phyloP scores from a whole-genome alignment of 2,329 filamentous ascomycete genomes.

The Alternaria sp. region DNA sequence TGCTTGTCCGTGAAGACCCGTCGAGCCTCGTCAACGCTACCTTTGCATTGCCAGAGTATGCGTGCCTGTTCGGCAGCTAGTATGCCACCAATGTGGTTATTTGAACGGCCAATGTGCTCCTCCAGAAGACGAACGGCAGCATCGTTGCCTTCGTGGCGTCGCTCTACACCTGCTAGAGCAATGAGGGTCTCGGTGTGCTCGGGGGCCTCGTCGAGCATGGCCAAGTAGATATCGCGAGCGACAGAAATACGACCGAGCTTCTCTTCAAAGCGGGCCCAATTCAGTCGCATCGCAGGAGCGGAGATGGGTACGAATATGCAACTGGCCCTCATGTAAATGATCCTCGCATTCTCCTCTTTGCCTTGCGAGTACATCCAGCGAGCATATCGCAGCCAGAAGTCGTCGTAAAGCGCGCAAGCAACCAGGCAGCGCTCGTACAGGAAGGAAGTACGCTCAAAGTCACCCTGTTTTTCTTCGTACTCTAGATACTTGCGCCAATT shows the following conservation, averaged over 20 bases:
- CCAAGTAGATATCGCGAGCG: constrained; percentile 83
- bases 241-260: constrained; percentile 77
- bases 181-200: constrained; percentile 87
- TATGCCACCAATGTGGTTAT: constrained; percentile 82
- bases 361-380: constrained; percentile 82
- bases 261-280: constrained; percentile 96
- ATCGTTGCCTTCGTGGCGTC: constrained; percentile 82
- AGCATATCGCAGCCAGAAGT: constrained; percentile 97
- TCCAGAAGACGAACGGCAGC: constrained; percentile 86
- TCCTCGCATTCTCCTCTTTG: constrained; percentile 89
- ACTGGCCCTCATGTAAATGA: constrained; percentile 88
- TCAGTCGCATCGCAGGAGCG: constrained; percentile 80
- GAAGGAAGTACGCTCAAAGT: constrained; percentile 77
- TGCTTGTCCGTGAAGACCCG: constrained; percentile 83
- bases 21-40: constrained; percentile 79
- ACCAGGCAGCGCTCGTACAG: constrained; percentile 94
- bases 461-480: constrained; percentile 87
- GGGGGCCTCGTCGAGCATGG: constrained; percentile 78
- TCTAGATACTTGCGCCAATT: constrained; percentile 98
- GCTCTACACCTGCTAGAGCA: constrained; percentile 84
- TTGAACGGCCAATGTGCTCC: constrained; percentile 75
- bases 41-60: constrained; percentile 87
- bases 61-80: constrained; percentile 88
- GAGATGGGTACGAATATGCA: constrained; percentile 88
- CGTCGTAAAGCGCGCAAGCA: constrained; percentile 92